Evolutionary conservation across 805 yeast genomes (phyloP).

Genomic region (Nakazawaea siamensis): DNA sequence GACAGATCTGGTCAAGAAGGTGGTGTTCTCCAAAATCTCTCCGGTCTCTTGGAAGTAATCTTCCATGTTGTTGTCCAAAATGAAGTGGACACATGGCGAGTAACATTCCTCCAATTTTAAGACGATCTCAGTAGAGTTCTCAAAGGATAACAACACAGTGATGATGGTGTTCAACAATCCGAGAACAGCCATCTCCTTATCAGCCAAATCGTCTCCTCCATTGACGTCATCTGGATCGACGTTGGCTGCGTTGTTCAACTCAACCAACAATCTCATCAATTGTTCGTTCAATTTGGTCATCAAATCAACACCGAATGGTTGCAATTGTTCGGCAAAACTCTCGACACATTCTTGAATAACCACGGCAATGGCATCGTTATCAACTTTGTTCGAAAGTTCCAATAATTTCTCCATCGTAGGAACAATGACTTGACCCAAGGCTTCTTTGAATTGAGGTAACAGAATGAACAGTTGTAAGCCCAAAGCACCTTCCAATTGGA

Average conservation of each 20-base stretch:
- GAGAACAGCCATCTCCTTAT: slow-evolving; percentile 78
- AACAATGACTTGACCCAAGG: slow-evolving; percentile 59
- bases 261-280: slow-evolving; percentile 61
- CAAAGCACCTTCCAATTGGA: slow-evolving; percentile 75
- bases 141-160: slow-evolving; percentile 81
- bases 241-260: slow-evolving; percentile 55
- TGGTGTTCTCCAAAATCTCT: slow-evolving; percentile 70
- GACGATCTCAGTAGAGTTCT: slow-evolving; percentile 67
- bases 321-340: slow-evolving; percentile 75
- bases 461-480: slow-evolving; percentile 76
- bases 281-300: slow-evolving; percentile 61
- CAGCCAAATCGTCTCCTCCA: slow-evolving; percentile 33
- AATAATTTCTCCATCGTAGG: slow-evolving; percentile 78
- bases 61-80: slow-evolving; percentile 56
- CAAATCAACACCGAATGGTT: slow-evolving; percentile 79
- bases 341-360: slow-evolving; percentile 97
- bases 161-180: slow-evolving; percentile 84
- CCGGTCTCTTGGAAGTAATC: slow-evolving; percentile 80
- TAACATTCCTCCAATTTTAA: slow-evolving; percentile 63
- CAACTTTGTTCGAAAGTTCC: slow-evolving; percentile 69
- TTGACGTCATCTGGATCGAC: slow-evolving; percentile 43
- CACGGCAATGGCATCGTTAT: slow-evolving; percentile 77
- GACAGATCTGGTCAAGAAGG: slow-evolving; percentile 52
- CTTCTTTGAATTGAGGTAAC: slow-evolving; percentile 57
- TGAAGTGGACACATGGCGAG: slow-evolving; percentile 63